Evolutionary conservation across 768 basidiomycete species (phyloP), one percentile per base, ranked within the genome.

Genomic region (Leccinum uliginosum): DNA sequence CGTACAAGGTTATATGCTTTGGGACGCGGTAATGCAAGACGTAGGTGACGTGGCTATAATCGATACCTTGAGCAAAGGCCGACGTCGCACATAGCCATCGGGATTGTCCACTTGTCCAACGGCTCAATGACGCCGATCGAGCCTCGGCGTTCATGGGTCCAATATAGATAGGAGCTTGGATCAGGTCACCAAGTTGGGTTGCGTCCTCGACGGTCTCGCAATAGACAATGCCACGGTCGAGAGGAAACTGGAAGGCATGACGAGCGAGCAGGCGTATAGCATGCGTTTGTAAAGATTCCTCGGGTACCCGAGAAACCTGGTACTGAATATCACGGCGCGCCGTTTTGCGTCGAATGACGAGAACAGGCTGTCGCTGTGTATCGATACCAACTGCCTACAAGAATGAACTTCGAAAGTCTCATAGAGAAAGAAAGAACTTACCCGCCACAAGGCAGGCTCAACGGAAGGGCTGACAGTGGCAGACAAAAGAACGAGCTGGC

Each of bases 21-120:
- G 50, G 54, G 1, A 59, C 34, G 1, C 44, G 32, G n/a, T 29
- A 56, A n/a, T 56, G 58, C 3, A 59, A 3, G 4, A 59, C 50
- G 11, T 56, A 56, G 6, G 55, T 52, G 1, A 59, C 34, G 19
- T 56, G 44, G 0, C 58, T 5, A 1, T 59, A 59, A 9, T 56
- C 45, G 24, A 56, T 52, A 6, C 58, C 58, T 19, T 59, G 58
- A 1, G 58, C 55, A 23, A 59, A 59, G 0, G 55, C 45, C 0
- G 46, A 59, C 3, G 46, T 59, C 0, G 55, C 55, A 43, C 45
- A 59, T n/a, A 55, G 32, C 58, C 58, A 59, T 40, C 19, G n/a
- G 3, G 55, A 56, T 4, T 4, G 1, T 4, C 50, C 40, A 2
- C 40, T 43, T 14, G 12, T 2, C 49, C 55, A 56, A 5, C 4